Percentiles rank a stretch among this genome's conserved stretches.
Conservation (phyloP, 2,329 filamentous ascomycete genomes). For the Fusarium guadeloupense region DNA sequence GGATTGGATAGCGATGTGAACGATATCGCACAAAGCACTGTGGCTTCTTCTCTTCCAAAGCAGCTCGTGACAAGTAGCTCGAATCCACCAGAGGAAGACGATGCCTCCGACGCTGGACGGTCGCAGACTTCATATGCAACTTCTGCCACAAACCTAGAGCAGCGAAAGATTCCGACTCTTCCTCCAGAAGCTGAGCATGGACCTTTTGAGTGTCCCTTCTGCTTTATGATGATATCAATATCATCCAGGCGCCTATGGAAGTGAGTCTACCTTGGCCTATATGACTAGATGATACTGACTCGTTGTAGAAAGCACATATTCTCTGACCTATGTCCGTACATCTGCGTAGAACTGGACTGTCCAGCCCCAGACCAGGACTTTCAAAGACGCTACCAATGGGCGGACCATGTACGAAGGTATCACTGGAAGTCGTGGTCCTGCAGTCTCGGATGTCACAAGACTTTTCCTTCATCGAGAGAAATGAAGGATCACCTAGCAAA, state of each 20-base stretch:
- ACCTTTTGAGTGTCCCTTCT: constrained; percentile 10
- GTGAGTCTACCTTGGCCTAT: accelerated
- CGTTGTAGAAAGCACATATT: neutral
- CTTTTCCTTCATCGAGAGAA: accelerated
- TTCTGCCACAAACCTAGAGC: neutral
- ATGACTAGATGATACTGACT: accelerated
- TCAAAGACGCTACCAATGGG: neutral
- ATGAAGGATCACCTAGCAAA: accelerated
- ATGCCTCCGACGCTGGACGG: neutral
- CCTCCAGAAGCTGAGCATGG: neutral
- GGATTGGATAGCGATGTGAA: accelerated
- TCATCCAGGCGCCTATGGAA: neutral
- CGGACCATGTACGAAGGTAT: accelerated
- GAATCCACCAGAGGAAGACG: accelerated
- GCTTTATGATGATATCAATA: neutral
- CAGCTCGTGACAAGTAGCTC: accelerated
- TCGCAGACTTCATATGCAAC: constrained; percentile 1
- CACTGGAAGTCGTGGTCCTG: constrained; percentile 1
- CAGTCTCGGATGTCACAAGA: neutral
- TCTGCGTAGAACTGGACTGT: neutral
- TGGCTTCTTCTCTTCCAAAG: neutral
- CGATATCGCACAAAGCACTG: neutral
- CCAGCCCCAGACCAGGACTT: neutral
- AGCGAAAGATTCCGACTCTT: accelerated
- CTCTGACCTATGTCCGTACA: neutral